Conservation (phyloP, 805 yeast genomes). For the Kodamaea neixiangensis region DNA sequence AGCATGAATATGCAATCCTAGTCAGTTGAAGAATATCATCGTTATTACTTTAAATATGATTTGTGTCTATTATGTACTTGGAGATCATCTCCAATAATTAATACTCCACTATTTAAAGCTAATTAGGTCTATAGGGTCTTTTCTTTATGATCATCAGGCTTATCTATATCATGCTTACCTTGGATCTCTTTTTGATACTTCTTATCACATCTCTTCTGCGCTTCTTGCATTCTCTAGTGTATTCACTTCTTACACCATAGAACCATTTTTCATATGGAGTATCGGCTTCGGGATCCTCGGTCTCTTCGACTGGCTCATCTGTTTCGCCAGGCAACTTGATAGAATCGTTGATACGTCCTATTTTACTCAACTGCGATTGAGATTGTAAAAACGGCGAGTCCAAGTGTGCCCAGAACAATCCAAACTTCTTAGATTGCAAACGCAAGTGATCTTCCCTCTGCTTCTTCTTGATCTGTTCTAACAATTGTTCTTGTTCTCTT, state of each 20-base stretch:
- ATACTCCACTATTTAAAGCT: no score
- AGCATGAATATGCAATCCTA: no score
- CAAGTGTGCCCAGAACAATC: conserved; percentile 78
- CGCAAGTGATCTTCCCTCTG: conserved; percentile 29
- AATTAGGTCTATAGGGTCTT: no score
- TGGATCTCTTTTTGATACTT: conserved; percentile 49
- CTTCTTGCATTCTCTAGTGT: conserved; percentile 73
- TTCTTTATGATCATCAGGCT: no score
- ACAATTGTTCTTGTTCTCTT: conserved; percentile 25
- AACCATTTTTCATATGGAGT: conserved; percentile 71
- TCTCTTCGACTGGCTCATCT: conserved; percentile 16
- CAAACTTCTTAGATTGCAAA: conserved; percentile 28
- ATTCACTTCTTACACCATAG: conserved; percentile 79
- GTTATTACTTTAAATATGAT: not conserved
- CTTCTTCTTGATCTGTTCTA: conserved; percentile 33
- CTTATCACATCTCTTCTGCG: conserved; percentile 73
- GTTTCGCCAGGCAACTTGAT: conserved; percentile 39
- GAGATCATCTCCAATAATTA: not conserved
- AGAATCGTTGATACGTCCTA: conserved; percentile 38
- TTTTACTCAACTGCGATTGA: conserved; percentile 73
- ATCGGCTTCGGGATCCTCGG: conserved; percentile 31
- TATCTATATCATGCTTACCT: conserved; percentile 4
- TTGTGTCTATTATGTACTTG: not conserved
- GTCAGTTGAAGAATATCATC: not conserved
- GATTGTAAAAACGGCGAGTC: conserved; percentile 86